Evolutionary conservation across 2,329 filamentous ascomycete species (phyloP), one percentile per base, ranked within the genome.

Genomic region (Epichloe festucae): DNA sequence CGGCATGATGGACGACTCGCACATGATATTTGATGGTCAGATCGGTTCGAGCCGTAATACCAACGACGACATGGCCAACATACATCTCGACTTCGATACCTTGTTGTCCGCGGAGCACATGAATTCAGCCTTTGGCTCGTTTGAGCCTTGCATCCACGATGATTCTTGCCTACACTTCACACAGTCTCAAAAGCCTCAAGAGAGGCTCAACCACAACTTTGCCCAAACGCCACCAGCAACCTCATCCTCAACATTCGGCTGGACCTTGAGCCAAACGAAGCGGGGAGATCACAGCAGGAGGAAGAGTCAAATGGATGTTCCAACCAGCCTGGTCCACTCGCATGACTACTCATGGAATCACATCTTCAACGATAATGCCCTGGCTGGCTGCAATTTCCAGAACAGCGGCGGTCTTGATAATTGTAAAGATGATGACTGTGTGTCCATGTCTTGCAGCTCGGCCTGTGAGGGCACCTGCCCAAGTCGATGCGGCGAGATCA

Each of bases 391-490:
- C 15, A 34, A 48, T 5, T 27, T 54, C 5, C 45, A 55, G 14
- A 17, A 21, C 27, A 27, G 21, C 3, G 46, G 34, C 15, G 49
- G 36, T 15, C 23, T 52, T 5, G 54, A 36, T 39, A 4, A 31
- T 19, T 52, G 49, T 47, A 46, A 53, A 6, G 59, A 59, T n/a
- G 62, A 62, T n/a, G 65, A 65, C 41, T 62, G 60, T 43, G 60
- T 58, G 11, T 65, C 66, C 17, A 58, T 62, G 46, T 62, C 63
- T 35, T 69, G 67, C 57, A 62, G 58, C 53, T 67, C 65, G 17
- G 58, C 64, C 12, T 71, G 68, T 50, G 65, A 60, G 6, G 60
- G 59, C 45, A 63, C 57, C 38, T 69, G 67, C 46, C 58, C 60
- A 40, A 66, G 64, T 55, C 59, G 69, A 43, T 70, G 66, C 47